Evolutionary conservation across 768 basidiomycete species (phyloP), one percentile per base, ranked within the genome.

Genomic region (Termitomyces sp.): DNA sequence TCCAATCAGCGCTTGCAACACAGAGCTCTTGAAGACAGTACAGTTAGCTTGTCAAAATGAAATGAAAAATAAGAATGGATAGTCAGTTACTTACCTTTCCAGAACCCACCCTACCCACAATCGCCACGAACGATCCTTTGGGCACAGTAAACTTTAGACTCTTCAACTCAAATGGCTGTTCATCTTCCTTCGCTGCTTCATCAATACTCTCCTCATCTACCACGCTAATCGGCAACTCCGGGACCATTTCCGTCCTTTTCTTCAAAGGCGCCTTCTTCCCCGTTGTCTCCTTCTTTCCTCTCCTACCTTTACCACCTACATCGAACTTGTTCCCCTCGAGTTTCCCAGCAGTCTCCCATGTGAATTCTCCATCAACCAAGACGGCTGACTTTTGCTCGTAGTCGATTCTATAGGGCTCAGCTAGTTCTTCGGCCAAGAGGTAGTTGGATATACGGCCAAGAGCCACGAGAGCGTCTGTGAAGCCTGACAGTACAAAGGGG

Each of bases 91-190:
- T 11, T 32, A 83, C 79, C 73, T 90, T 90, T 27, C 89, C 89
- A 40, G 81, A 82, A 0, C 89, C 89, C 29, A 91, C 85, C 13
- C 80, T 76, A 10, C 89, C 89, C 22, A 91, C 84, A 25, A 91
- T 81, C 1, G 83, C 86, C 7, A 89, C 75, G 32, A 90, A 82
- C 32, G 84, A 70, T 9, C 88, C 87, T 53, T 69, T 73, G 2
- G 74, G 73, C 27, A 85, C 66, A 43, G 65, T 63, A 32, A 85
- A 59, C 48, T 76, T 72, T 50, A 86, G 61, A 55, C 74, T 66
- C 38, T 68, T 71, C 47, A 86, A 63, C 51, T 74, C 69, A 59
- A 85, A 86, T 0, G 82, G 82, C 50, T 70, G 73, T 53, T 80
- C 77, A 39, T 76, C 68, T 33, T 63, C 43, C 11, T 16, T n/a